These are phyloP conservation scores for Chenopodium quinoa DNA, from an alignment of 148 eudicot genomes.

Conservation along the genomic window DNA sequence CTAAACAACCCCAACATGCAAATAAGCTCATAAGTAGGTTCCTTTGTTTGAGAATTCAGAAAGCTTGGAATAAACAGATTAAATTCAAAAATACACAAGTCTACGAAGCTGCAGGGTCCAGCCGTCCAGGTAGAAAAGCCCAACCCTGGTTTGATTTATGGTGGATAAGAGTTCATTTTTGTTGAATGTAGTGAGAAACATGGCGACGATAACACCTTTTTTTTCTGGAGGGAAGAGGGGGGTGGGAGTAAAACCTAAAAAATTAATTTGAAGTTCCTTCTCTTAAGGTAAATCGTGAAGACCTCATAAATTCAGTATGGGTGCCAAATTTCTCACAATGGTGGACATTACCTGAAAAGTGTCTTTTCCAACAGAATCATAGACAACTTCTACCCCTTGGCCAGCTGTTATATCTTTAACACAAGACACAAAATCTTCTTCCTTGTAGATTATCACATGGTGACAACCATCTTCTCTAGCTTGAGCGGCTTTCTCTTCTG, in stretches of 20 bases:
- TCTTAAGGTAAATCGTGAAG: not conserved
- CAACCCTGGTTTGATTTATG: not conserved
- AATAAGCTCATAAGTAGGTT: not conserved
- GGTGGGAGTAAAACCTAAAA: not conserved
- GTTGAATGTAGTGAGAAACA: not conserved
- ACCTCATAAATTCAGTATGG: not conserved
- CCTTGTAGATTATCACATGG: slow-evolving; percentile 65
- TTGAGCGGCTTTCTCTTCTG: slow-evolving; percentile 69
- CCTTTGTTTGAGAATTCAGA: too few species aligned
- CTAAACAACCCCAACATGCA: not conserved
- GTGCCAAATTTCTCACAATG: not conserved
- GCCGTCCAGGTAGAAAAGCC: not conserved
- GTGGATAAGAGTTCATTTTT: not conserved
- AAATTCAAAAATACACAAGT: not conserved
- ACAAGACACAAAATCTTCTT: slow-evolving; percentile 71
- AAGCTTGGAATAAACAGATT: not conserved
- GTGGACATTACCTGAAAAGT: slow-evolving; percentile 61
- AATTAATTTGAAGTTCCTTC: not conserved
- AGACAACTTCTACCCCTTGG: slow-evolving; percentile 83
- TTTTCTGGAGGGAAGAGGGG: not conserved
- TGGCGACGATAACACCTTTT: not conserved
- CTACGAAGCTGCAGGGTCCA: not conserved
- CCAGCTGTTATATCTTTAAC: slow-evolving; percentile 78
- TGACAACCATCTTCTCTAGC: slow-evolving; percentile 91
- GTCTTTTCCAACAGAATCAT: slow-evolving; percentile 88